Conservation (phyloP, 2,329 filamentous ascomycete species). For the Pseudogymnoascus destructans region DNA sequence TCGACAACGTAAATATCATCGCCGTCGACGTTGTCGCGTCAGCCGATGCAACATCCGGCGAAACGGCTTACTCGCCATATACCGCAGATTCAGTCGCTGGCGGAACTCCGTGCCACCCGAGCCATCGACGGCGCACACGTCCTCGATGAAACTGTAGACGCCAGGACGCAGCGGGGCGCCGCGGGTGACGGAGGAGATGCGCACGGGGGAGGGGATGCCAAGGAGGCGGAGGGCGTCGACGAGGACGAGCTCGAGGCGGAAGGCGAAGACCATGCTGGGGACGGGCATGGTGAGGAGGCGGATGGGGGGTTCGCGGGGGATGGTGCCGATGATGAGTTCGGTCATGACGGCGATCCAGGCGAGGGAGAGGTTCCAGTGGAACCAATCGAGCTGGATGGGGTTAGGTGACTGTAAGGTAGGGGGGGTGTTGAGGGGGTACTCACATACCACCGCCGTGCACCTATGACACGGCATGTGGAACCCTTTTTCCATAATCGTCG, state of each 20-base stretch:
- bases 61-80: constrained; percentile 40
- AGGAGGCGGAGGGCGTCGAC: constrained; percentile 35
- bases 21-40: constrained; percentile 21
- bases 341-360: constrained; percentile 44
- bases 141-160: constrained; percentile 41
- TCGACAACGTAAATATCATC: constrained; percentile 1
- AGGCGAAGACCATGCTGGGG: constrained; percentile 37
- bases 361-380: constrained; percentile 43
- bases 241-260: constrained; percentile 37
- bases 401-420: constrained; percentile 11
- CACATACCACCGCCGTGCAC: constrained; percentile 31
- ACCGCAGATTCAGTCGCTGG: constrained; percentile 37
- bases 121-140: constrained; percentile 40
- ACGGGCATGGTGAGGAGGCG: constrained; percentile 40
- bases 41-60: constrained; percentile 38
- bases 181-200: constrained; percentile 38
- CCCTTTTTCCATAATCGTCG: constrained; percentile 37
- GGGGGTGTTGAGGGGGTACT: constrained; percentile 4
- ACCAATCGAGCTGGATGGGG: constrained; percentile 36
- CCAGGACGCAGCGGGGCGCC: constrained; percentile 38
- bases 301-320: constrained; percentile 25
- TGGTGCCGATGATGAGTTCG: constrained; percentile 34
- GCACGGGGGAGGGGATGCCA: constrained; percentile 33
- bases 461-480: constrained; percentile 39
- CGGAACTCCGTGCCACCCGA: constrained; percentile 39